Evolutionary conservation across 768 basidiomycete species (phyloP).

Genomic region (Dacryopinax primogenitus): DNA sequence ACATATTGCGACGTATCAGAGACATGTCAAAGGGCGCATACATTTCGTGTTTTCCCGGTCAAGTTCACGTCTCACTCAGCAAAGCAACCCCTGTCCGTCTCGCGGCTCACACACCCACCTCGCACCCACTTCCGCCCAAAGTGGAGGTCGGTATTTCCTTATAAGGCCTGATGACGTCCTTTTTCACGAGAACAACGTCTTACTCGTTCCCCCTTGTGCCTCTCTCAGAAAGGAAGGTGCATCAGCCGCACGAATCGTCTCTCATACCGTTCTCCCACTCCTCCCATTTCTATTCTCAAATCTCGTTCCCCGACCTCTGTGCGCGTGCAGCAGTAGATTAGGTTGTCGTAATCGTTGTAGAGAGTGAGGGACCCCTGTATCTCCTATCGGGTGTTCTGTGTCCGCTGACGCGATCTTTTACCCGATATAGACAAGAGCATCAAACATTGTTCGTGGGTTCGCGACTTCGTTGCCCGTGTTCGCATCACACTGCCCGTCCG

Average conservation of each 20-base stretch:
- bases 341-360: neutral
- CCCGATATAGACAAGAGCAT: neutral
- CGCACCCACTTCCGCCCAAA: neutral
- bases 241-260: neutral
- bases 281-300: neutral
- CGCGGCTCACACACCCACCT: neutral
- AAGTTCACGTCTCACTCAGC: neutral
- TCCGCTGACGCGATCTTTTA: neutral
- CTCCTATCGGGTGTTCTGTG: neutral
- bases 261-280: neutral
- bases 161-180: neutral
- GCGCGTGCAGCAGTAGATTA: neutral
- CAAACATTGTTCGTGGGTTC: neutral
- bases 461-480: neutral
- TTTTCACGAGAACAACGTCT: neutral
- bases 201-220: neutral
- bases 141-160: constrained; percentile 2
- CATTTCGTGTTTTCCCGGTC: neutral
- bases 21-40: too few species aligned
- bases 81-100: neutral
- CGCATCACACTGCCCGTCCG: constrained; percentile 1
- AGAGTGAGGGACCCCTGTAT: neutral
- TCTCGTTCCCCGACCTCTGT: neutral
- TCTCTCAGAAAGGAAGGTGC: neutral
- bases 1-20: too few species aligned